Conservation (phyloP, 2,329 filamentous ascomycete genomes). For the Botryosphaeria dothidea region DNA sequence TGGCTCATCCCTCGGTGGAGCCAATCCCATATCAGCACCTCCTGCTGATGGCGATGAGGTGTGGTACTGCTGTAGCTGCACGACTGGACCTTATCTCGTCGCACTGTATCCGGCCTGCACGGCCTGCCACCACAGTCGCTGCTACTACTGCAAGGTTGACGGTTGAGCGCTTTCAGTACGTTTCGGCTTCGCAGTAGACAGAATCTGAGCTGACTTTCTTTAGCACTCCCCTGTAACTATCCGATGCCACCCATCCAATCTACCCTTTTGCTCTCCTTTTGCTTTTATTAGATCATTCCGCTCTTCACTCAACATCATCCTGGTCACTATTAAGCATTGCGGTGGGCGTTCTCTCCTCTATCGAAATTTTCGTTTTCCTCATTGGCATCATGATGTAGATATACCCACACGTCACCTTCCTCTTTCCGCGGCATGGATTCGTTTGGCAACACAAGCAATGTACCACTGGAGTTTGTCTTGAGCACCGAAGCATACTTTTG, state of each 20-base stretch:
- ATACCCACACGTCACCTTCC: background rate
- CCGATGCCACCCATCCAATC: too few relatives aligned
- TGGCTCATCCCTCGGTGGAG: background rate
- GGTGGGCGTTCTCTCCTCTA: background rate
- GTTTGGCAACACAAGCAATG: background rate
- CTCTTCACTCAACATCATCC: background rate
- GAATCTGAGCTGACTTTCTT: background rate
- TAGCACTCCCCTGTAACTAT: background rate
- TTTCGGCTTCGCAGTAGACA: background rate
- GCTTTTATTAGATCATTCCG: background rate
- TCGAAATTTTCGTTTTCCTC: background rate
- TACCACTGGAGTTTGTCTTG: background rate
- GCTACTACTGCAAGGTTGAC: background rate
- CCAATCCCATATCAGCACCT: background rate
- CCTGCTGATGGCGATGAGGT: background rate
- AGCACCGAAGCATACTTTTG: background rate
- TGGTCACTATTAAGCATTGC: background rate
- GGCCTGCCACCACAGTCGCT: background rate
- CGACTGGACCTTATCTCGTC: background rate
- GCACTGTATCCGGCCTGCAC: background rate
- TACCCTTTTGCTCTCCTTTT: too few relatives aligned
- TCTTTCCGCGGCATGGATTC: background rate
- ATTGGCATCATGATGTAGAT: background rate
- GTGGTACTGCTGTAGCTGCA: slow-evolving; percentile 6
- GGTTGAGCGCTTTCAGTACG: background rate